Evolutionary conservation across 2,329 filamentous ascomycete genomes (phyloP), one percentile per base, ranked within the genome.

Genomic region (Alternaria incomplexa): DNA sequence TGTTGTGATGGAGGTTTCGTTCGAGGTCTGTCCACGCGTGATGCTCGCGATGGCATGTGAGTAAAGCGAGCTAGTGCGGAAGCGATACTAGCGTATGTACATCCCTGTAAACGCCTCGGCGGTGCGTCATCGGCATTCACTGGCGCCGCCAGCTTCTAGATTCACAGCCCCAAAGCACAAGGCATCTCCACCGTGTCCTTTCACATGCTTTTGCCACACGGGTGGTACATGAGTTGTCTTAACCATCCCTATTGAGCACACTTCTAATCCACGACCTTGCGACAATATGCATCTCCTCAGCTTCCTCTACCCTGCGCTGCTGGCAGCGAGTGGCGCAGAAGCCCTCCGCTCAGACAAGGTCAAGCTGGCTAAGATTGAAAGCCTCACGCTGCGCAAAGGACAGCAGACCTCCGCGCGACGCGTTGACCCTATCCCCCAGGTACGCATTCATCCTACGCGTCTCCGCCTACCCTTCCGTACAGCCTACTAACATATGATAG

Each of bases 361-460:
- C 64, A 85, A 89, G 47, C 85, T 90, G 51, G 88, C 87, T 10
- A 85, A 88, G 60, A 91, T 98, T 58, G 87, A 92, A 69, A 86
- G 90, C 51, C 87, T 98, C 44, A 97, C 94, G 7, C 87, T 97
- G 12, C 90, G 89, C 63, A 85, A 86, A 68, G 85, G 86, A 77
- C 84, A 86, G 54, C 83, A 87, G 73, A 97, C 95, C 1, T 87
- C 89, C 40, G 87, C 92, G 75, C 91, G 93, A 26, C 93, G 95
- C 66, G 87, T 93, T 40, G 76, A 89, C 22, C 83, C 95, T 23
- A 87, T 95, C 50, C 93, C 93, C 0, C 83, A 85, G 72, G 77
- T 80, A 74, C 9, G 64, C 44, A 3, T 8, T 15, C 48, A 36
- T 8, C 9, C 28, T n/a, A n/a, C 30, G n/a, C 20, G 7, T 36